Percentiles rank a stretch among this genome's conserved stretches.
Conservation (phyloP, 2,329 filamentous ascomycete species). For the Claviceps paspali region DNA sequence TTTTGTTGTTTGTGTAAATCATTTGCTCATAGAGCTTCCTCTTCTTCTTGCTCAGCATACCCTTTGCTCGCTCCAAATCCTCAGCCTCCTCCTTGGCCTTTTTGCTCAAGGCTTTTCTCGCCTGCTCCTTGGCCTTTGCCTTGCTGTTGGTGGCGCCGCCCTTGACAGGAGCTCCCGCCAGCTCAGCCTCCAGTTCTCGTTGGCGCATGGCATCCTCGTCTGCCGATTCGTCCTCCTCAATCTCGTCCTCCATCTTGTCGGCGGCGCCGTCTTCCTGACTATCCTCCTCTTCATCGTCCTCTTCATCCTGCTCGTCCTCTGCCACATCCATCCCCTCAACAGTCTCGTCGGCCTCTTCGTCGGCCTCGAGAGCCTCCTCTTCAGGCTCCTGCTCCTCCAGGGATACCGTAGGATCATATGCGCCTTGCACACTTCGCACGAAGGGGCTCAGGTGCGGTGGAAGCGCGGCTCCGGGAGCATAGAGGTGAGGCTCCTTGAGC, state of each 20-base stretch:
- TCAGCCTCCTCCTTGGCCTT: conserved; percentile 65
- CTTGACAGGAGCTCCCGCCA: conserved; percentile 51
- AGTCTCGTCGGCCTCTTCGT: conserved; percentile 47
- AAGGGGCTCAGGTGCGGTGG: conserved; percentile 94
- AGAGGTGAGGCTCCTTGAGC: conserved; percentile 71
- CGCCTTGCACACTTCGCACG: conserved; percentile 72
- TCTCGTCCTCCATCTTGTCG: conserved; percentile 30
- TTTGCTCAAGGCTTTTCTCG: conserved; percentile 52
- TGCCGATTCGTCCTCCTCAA: conserved; percentile 21
- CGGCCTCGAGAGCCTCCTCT: conserved; percentile 62
- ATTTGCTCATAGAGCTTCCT: conserved; percentile 96
- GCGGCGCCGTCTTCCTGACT: conserved; percentile 32
- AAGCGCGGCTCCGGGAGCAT: conserved; percentile 76
- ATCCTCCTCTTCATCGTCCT: conserved; percentile 34
- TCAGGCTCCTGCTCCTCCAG: conserved; percentile 81
- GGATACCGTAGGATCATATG: conserved; percentile 79
- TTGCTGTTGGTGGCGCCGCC: conserved; percentile 31
- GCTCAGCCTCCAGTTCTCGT: conserved; percentile 82
- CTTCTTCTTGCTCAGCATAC: conserved; percentile 98
- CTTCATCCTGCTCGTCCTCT: conserved; percentile 24
- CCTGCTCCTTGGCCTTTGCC: conserved; percentile 52
- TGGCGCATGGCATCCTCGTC: conserved; percentile 62
- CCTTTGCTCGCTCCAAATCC: conserved; percentile 83
- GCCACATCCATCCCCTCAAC: conserved; percentile 49
- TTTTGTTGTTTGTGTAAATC: conserved; percentile 87